phyloP scores from a whole-genome alignment of 163 green algal species.

The Chloromonas sp. region DNA sequence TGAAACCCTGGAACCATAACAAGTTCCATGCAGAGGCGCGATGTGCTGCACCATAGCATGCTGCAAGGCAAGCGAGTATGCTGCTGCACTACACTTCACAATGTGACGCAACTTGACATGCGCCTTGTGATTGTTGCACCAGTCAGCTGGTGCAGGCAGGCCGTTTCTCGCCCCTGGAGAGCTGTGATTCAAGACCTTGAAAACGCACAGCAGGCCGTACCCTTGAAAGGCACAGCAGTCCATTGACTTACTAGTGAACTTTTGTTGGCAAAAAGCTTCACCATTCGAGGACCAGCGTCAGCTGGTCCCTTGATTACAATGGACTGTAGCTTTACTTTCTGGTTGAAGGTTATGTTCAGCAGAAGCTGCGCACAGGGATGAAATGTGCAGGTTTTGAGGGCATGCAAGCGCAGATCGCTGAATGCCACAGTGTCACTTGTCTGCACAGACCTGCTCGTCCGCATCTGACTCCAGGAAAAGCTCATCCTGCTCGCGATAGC shows the following conservation, averaged over 20 bases:
- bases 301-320: conserved; percentile 43
- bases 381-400: background rate
- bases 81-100: background rate
- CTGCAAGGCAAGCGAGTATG: conserved; percentile 7
- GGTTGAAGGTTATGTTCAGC: conserved; percentile 39
- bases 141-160: no score
- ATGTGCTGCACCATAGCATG: background rate
- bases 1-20: conserved; percentile 25
- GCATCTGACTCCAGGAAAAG: conserved; percentile 55
- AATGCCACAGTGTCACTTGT: background rate
- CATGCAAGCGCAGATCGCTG: background rate
- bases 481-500: conserved; percentile 25
- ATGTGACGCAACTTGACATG: background rate
- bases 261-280: conserved; percentile 49
- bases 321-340: conserved; percentile 30
- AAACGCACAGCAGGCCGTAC: no score
- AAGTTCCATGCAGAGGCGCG: background rate
- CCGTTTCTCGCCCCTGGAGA: no score
- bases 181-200: no score
- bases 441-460: conserved; percentile 47
- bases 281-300: conserved; percentile 33
- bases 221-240: no score
- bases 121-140: no score
- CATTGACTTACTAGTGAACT: background rate
- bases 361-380: conserved; percentile 22